Evolutionary conservation across 129 eudicot species (phyloP).

Genomic region (Lactuca sativa): DNA sequence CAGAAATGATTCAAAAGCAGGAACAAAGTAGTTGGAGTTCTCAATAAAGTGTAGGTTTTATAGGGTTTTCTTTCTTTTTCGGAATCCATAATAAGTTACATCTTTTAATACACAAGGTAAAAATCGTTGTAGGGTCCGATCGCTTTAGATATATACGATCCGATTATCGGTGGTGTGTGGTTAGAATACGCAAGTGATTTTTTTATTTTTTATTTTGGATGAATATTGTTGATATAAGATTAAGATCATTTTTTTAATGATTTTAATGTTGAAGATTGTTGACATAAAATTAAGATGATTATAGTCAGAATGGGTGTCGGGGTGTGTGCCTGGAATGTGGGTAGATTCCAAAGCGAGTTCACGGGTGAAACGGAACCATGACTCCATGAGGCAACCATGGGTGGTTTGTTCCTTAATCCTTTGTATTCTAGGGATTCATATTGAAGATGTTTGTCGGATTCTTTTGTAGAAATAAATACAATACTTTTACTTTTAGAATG

Average conservation of each 20-base stretch:
- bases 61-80: constrained; percentile 1
- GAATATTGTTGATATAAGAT: neutral
- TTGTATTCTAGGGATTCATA: too few relatives aligned
- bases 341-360: constrained; percentile 21
- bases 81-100: neutral
- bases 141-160: neutral
- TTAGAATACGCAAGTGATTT: neutral
- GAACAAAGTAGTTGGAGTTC: neutral
- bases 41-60: neutral
- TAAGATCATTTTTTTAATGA: too few relatives aligned
- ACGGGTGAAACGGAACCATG: neutral
- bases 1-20: neutral
- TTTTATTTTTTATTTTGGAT: too few relatives aligned
- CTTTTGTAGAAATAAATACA: too few relatives aligned
- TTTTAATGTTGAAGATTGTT: neutral
- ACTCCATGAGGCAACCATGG: too few relatives aligned
- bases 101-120: neutral
- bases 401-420: too few relatives aligned
- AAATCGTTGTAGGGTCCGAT: neutral
- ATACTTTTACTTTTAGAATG: too few relatives aligned
- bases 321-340: neutral
- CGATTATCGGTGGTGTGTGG: neutral
- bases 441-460: too few relatives aligned
- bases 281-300: neutral
- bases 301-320: neutral